Percentiles rank a stretch among this genome's conserved stretches.
These are phyloP conservation scores for Pachysandra terminalis DNA, from an alignment of 164 flowering plant genomes.

Conservation along the genomic window DNA sequence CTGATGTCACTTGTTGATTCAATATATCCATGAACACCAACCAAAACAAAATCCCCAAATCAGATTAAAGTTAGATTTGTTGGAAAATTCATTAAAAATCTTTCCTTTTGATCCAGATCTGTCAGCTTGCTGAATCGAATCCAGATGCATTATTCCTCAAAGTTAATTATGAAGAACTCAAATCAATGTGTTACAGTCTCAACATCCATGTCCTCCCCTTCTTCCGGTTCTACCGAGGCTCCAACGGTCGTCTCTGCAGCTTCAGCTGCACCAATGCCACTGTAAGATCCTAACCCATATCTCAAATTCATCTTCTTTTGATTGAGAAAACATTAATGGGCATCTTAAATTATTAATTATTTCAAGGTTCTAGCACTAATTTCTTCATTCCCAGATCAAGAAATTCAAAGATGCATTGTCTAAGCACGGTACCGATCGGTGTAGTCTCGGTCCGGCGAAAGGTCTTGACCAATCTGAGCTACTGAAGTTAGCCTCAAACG, in stretches of 20 bases:
- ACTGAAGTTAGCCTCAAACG: conserved; percentile 37
- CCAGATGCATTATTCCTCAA: conserved; percentile 54
- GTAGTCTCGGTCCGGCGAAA: conserved; percentile 61
- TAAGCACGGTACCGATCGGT: conserved; percentile 51
- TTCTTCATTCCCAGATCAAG: conserved; percentile 46
- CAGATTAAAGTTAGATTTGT: background rate
- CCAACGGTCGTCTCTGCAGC: conserved; percentile 60
- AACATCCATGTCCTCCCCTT: conserved; percentile 71
- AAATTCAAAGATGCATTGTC: conserved; percentile 82
- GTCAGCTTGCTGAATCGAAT: conserved; percentile 66
- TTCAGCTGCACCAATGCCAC: conserved; percentile 85
- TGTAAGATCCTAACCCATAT: conserved; percentile 29
- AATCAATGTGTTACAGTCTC: conserved; percentile 53
- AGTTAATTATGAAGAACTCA: conserved; percentile 66
- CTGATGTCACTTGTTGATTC: background rate
- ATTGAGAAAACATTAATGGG: no score
- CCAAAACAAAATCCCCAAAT: background rate
- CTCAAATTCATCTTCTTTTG: background rate
- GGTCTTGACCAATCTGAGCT: conserved; percentile 76
- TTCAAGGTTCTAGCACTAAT: background rate
- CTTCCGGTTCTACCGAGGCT: conserved; percentile 70
- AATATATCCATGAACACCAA: background rate
- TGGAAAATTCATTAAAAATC: background rate
- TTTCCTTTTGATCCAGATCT: conserved; percentile 33
- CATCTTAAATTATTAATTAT: no score